phyloP scores from a whole-genome alignment of 2,329 filamentous ascomycete species.

The Monosporascus sp. region DNA sequence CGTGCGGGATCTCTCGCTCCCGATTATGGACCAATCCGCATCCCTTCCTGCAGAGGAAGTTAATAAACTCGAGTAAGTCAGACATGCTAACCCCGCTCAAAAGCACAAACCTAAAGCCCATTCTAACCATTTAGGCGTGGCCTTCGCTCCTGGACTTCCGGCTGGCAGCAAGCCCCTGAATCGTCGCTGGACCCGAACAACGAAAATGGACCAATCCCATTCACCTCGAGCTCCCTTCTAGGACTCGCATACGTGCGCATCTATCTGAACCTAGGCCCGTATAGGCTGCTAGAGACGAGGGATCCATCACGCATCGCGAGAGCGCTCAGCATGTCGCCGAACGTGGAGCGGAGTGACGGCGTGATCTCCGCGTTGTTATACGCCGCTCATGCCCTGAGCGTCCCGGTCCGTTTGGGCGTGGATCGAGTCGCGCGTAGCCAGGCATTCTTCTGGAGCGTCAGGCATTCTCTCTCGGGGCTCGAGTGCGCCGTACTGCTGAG shows the following conservation, averaged over 20 bases:
- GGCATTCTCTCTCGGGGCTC: conserved; percentile 49
- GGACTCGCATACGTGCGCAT: conserved; percentile 41
- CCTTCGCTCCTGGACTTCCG: conserved; percentile 31
- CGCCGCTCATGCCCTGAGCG: conserved; percentile 48
- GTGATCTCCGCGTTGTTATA: conserved; percentile 45
- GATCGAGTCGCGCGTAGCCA: conserved; percentile 49
- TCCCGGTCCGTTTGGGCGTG: conserved; percentile 49
- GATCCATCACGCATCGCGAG: conserved; percentile 34
- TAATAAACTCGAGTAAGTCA: conserved; percentile 29
- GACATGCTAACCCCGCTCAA: neutral
- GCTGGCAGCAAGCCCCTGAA: conserved; percentile 34
- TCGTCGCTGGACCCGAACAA: conserved; percentile 34
- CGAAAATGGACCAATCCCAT: conserved; percentile 33
- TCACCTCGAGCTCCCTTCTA: conserved; percentile 40
- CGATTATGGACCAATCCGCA: conserved; percentile 26
- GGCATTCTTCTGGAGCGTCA: conserved; percentile 51
- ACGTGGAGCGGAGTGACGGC: conserved; percentile 41
- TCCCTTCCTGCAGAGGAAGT: conserved; percentile 29
- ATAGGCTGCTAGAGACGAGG: conserved; percentile 36
- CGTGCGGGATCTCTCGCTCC: conserved; percentile 29
- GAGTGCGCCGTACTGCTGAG: conserved; percentile 50
- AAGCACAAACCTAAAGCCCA: neutral
- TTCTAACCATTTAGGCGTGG: conserved; percentile 18
- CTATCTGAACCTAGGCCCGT: conserved; percentile 38
- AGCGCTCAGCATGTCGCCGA: conserved; percentile 31